Base-by-base conservation (phyloP, 148 eudicot species). In the Chenopodium formosanum region DNA sequence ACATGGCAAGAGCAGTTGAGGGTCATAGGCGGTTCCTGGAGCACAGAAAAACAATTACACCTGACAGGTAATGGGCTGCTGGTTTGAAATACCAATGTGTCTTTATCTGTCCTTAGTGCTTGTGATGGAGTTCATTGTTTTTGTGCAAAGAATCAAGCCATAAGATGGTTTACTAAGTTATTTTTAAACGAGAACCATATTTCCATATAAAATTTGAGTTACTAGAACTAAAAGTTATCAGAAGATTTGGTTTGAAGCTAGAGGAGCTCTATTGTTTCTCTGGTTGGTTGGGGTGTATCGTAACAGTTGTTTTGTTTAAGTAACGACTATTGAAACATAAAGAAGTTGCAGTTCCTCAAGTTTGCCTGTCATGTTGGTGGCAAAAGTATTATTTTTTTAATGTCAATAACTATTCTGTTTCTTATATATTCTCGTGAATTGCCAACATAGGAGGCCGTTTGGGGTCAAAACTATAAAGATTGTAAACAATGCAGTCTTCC, bases 1-100 rank as follows among this genome's bases (percentile, higher is more conserved):
- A 94, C 86, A 94, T 94, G 98, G 98, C 97, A 50, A 87, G 94
- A 85, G 88, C 97, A 79, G 93, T 94, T 86, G 98, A 94, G 83
- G 98, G 98, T 56, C 98, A 94, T 79, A 94, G 98, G 29, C 89
- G 97, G 84, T 91, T 94, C 82, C 84, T 93, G 64, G 94, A 95
- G 79, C 97, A 94, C 83, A 82, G 91, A 77, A 94, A 86, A 77
- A 94, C 97, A 58, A 91, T 93, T 73, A 91, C 93, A 11, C 98
- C 98, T 25, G 95, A 94, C 87, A 93, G 98, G 98, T 94, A 86
- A 12, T 64, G 31, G 12, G 37, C 73, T 7, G 13, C 34, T 80
- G 40, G 50, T 62, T 32, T 11, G 22, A 56, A 48, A 46, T 60
- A 71, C 27, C 13, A 52, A 76, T 50, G 56, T n/a, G 32, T 7